phyloP scores from a whole-genome alignment of 257 asterid genomes.

The Cynanchum wilfordii region DNA sequence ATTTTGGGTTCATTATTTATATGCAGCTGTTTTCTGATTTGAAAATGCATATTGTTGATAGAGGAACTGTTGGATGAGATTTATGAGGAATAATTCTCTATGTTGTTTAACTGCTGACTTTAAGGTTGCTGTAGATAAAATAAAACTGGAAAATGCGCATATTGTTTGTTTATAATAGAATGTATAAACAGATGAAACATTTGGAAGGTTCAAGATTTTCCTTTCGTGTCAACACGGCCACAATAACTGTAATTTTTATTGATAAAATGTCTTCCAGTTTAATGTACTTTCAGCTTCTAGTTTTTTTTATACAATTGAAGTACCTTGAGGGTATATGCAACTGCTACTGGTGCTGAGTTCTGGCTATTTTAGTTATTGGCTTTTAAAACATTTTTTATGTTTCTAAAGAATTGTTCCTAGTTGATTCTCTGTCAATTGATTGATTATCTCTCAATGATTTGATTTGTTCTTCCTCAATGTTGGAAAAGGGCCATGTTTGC shows the following conservation, averaged over 20 bases:
- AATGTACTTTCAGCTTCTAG: not conserved
- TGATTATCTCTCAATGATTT: not conserved
- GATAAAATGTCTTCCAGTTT: not conserved
- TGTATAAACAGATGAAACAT: not conserved
- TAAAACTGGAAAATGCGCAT: not conserved
- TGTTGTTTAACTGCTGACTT: not conserved
- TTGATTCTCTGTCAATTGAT: not conserved
- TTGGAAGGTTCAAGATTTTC: not conserved
- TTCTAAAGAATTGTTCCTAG: not conserved
- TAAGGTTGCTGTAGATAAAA: not conserved
- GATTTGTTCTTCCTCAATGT: not conserved
- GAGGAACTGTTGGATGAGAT: not conserved
- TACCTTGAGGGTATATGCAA: not conserved
- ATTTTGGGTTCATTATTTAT: not conserved
- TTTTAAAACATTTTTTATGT: not conserved
- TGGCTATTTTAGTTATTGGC: not conserved
- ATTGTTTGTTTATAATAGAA: not conserved
- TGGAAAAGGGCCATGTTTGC: not conserved
- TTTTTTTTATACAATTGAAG: not conserved
- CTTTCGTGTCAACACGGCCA: not conserved
- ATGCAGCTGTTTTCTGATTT: not conserved
- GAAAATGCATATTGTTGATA: not conserved
- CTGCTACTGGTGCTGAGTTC: not conserved
- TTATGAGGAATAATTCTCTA: not conserved
- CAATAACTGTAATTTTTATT: not conserved